Evolutionary conservation across 169 alveolate species (phyloP), one percentile per base, ranked within the genome.

Genomic region (Cryptosporidium canis): DNA sequence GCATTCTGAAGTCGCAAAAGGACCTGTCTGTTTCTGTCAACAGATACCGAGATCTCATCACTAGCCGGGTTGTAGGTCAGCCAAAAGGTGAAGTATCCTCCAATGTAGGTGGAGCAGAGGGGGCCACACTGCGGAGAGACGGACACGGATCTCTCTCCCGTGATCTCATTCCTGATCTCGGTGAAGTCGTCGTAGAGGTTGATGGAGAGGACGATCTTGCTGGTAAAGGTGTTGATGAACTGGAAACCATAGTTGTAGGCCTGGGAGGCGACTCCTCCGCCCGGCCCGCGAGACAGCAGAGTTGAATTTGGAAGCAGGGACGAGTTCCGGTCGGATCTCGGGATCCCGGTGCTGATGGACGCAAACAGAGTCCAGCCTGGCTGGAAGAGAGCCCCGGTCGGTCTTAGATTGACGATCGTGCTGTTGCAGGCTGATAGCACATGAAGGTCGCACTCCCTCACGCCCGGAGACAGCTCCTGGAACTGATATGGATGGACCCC

Each of bases 41-140:
- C 27, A 16, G 68, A 61, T 4, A 61, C 12, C 8, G 68, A 12
- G 1, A 61, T 35, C 45, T 33, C 68, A 16, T 61, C 68, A 35
- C 37, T 61, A 0, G 31, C n/a, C 5, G 47, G 27, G 27, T 61
- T 44, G 9, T 61, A 61, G 12, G 21, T 61, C 68, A 61, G 24
- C 68, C 68, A 61, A 44, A 61, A 61, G 24, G 68, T 61, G 18
- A 61, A 61, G 37, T 33, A 61, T 61, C 68, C 68, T 2, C 45
- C 45, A 29, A 16, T 2, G n/a, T 61, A 61, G 4, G 68, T 61
- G n/a, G 68, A 61, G 9, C 68, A 61, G n/a, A 61, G 18, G 27
- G 68, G 68, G n/a, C 68, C 68, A 61, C 68, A 61, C 3, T 61
- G 68, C 5, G 68, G 68, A 31, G 68, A 61, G 27, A 61, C 68